Percentiles rank a stretch among this genome's conserved stretches.
Conservation (phyloP, 441 rosid species). For the Gossypium trilobum region DNA sequence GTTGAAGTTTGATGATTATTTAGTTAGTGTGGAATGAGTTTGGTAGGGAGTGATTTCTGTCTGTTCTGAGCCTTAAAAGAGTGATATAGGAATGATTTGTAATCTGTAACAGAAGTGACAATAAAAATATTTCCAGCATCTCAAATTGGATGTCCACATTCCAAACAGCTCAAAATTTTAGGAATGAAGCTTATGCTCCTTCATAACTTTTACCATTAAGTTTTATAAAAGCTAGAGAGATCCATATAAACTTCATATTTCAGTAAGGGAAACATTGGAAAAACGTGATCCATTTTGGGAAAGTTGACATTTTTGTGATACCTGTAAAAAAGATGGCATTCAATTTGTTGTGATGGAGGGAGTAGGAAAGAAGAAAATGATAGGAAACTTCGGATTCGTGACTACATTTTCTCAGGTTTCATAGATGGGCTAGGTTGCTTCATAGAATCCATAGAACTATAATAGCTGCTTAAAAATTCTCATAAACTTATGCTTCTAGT, state of each 20-base stretch:
- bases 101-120: not conserved
- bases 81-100: not conserved
- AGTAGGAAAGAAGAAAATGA: not conserved
- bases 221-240: not conserved
- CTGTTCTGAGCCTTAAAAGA: not conserved
- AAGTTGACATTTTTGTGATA: not conserved
- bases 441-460: not conserved
- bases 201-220: not conserved
- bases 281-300: not conserved
- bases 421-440: not conserved
- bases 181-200: not conserved
- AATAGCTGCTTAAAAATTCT: not conserved
- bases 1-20: not conserved
- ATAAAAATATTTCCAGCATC: not conserved
- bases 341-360: not conserved
- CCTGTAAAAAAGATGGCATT: not conserved
- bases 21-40: not conserved
- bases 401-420: not conserved
- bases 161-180: not conserved
- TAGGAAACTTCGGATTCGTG: not conserved
- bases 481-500: not conserved
- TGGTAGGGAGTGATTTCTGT: not conserved
- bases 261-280: not conserved
- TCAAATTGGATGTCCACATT: not conserved
- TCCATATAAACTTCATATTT: not conserved